Conservation (phyloP, 345 rosid species). For the Eucalyptus sideroxylon region DNA sequence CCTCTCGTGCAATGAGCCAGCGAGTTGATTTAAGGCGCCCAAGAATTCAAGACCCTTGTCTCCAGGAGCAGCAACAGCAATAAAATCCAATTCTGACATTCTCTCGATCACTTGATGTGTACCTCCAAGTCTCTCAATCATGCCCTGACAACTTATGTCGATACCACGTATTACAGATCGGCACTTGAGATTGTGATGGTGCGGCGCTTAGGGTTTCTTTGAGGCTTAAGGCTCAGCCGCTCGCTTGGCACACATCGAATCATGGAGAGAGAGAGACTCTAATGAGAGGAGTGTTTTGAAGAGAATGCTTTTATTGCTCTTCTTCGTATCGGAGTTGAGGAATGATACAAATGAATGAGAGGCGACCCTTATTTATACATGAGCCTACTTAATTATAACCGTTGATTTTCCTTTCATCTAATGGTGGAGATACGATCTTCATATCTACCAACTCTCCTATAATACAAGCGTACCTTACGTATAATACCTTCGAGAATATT, state of each 20-base stretch:
- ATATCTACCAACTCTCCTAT: neutral
- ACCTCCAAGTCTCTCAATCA: neutral
- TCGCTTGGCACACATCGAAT: neutral
- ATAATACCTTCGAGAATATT: too few relatives aligned
- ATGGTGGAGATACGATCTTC: neutral
- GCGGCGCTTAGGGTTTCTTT: neutral
- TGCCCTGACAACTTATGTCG: accelerated
- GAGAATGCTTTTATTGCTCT: neutral
- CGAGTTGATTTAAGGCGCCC: neutral
- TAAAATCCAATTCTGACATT: neutral
- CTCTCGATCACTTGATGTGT: neutral
- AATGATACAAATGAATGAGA: neutral
- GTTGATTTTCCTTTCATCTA: neutral
- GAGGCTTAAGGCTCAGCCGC: neutral
- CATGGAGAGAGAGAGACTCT: neutral
- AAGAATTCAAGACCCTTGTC: neutral
- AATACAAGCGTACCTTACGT: neutral
- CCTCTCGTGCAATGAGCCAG: neutral
- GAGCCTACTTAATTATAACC: neutral
- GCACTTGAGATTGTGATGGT: neutral
- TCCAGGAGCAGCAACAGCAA: neutral
- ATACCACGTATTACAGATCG: accelerated
- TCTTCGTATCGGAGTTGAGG: neutral
- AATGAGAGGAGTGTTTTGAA: neutral
- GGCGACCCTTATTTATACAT: neutral